Percentiles rank a stretch among this genome's conserved stretches.
These are phyloP conservation scores for Orbilia javanica DNA, from an alignment of 2,329 filamentous ascomycete species.

Conservation along the genomic window DNA sequence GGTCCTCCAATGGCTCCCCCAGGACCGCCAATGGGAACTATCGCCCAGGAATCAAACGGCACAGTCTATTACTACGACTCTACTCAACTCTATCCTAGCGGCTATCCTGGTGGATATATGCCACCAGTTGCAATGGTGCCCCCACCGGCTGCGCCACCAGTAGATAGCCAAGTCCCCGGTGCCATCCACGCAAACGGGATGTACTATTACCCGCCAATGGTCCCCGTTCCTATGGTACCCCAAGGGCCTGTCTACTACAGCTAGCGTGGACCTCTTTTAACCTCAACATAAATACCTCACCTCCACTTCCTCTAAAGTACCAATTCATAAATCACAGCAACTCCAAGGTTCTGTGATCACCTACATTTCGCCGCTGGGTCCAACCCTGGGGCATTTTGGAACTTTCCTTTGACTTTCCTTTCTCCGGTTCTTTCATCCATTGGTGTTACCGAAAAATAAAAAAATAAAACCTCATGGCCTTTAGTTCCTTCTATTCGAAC, in stretches of 20 bases:
- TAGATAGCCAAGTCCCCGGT: slow-evolving; percentile 59
- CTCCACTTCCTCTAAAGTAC: slow-evolving; percentile 32
- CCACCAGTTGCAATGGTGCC: slow-evolving; percentile 73
- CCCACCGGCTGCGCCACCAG: slow-evolving; percentile 71
- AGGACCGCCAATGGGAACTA: slow-evolving; percentile 63
- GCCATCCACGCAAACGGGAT: slow-evolving; percentile 64
- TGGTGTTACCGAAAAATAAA: slow-evolving; percentile 55
- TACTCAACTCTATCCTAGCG: slow-evolving; percentile 77
- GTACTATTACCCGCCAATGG: slow-evolving; percentile 77
- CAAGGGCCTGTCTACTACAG: slow-evolving; percentile 71
- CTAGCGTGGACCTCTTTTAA: neutral
- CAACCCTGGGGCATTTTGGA: slow-evolving; percentile 1
- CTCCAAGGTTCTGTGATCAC: slow-evolving; percentile 21
- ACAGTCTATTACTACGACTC: slow-evolving; percentile 96
- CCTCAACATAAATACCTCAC: neutral
- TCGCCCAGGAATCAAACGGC: slow-evolving; percentile 90
- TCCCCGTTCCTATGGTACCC: slow-evolving; percentile 71
- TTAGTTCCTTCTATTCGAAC: slow-evolving; percentile 23
- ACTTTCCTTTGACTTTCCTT: slow-evolving; percentile 21
- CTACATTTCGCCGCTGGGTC: neutral
- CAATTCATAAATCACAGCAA: slow-evolving; percentile 17
- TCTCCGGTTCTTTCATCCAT: slow-evolving; percentile 32
- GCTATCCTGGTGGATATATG: slow-evolving; percentile 68
- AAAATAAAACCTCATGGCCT: slow-evolving; percentile 42
- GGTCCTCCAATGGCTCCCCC: slow-evolving; percentile 61